Base-by-base conservation (phyloP, 495 filamentous ascomycete genomes). In the Astrocystis sublimbata region DNA sequence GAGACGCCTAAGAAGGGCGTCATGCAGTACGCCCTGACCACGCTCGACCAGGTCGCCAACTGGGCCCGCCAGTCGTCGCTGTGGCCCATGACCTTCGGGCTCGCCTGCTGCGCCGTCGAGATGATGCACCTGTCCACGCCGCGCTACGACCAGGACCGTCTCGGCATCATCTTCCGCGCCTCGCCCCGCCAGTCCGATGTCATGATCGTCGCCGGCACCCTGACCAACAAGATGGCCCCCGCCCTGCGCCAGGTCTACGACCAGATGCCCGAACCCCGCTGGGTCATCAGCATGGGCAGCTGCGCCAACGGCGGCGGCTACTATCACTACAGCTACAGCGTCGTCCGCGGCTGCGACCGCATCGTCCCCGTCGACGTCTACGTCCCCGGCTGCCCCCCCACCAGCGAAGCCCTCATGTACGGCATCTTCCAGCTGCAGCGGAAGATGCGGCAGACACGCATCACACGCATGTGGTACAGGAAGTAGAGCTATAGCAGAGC, bases 41-140 rank as follows among this genome's bases (percentile, higher is more conserved):
- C 93, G 10, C 85, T 97, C 68, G 93, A 97, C 76, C 88, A 91
- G 76, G 85, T 96, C 71, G 80, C 92, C 72, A 97, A 97, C 79
- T 97, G 93, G 93, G 91, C 89, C 33, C 92, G 93, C 40, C 93
- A 97, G 76, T 86, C 86, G 59, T 97, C 93, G 17, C 80, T 97
- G 56, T 97, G 93, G 93, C 93, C 93, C 71, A 96, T 97, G 92
- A 97, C 93, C 23, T 97, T 97, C 79, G 93, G 93, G 49, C 89
- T 97, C 49, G 93, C 93, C 57, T 97, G 93, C 84, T 97, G 93
- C 78, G 93, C 93, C 75, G 81, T 97, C 64, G 93, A 97, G 75
- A 97, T 97, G 93, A 97, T 97, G 93, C 93, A 97, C 75, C 82
- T 97, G 21, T 96, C 93, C 33, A 93, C 93, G 31, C 92, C 93